Evolutionary conservation across 2,329 filamentous ascomycete genomes (phyloP).

Genomic region (Stachybotrys echinatus): DNA sequence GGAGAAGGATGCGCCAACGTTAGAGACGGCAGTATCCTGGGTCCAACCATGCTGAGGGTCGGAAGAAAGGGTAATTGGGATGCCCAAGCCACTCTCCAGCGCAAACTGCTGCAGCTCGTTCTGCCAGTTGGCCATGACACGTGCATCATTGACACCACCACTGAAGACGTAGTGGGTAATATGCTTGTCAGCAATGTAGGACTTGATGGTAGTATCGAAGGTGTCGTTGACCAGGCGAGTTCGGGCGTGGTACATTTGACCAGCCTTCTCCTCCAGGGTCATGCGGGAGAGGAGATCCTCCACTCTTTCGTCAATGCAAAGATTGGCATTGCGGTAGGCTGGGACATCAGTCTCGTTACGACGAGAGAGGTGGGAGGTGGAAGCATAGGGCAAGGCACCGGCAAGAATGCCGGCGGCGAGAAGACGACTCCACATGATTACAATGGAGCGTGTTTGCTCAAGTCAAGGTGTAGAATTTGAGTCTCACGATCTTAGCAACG

Average conservation of each 20-base stretch:
- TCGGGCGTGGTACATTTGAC: constrained; percentile 39
- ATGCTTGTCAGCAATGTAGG: constrained; percentile 7
- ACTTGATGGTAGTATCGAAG: constrained; percentile 10
- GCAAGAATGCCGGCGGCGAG: background rate
- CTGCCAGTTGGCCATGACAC: constrained; percentile 28
- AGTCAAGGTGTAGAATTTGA: too few relatives aligned
- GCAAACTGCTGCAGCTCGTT: constrained; percentile 35
- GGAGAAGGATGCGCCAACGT: constrained; percentile 36
- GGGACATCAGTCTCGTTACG: background rate
- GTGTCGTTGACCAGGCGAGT: constrained; percentile 20
- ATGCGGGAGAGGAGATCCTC: constrained; percentile 39
- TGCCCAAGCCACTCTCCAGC: constrained; percentile 36
- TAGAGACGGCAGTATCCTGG: constrained; percentile 34
- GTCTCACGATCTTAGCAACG: too few relatives aligned
- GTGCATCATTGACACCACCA: constrained; percentile 32
- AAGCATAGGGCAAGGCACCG: background rate
- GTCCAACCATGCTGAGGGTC: constrained; percentile 40
- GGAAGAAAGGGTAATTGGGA: constrained; percentile 40
- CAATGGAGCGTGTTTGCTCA: too few relatives aligned
- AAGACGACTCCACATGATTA: background rate
- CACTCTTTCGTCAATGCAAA: constrained; percentile 37
- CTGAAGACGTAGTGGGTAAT: constrained; percentile 40
- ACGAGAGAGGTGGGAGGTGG: background rate
- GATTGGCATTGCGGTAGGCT: background rate
- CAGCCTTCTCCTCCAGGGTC: constrained; percentile 42